Base-by-base conservation (phyloP, 352 stramenopile genomes). In the Globisporangium heterothallicum region DNA sequence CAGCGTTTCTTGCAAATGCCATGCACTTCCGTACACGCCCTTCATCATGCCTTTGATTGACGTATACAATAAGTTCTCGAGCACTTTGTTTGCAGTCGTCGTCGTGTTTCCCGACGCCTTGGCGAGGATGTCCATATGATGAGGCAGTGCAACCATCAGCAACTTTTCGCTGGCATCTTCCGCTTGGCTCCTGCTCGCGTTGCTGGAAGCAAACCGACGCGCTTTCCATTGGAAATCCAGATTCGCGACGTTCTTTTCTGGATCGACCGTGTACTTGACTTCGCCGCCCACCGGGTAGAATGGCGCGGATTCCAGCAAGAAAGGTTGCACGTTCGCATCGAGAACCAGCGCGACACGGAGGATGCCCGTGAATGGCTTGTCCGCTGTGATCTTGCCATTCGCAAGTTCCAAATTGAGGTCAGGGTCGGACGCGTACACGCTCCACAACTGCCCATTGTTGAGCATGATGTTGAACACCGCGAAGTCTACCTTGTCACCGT, bases 41-140 rank as follows among this genome's bases (percentile, higher is more conserved):
- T 66, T 58, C 79, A 92, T 91, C 22, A 87, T 64, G 35, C 78
- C 82, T 9, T 78, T 78, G 51, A 93, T 89, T 49, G 64, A 76
- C 42, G 75, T 86, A 64, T 88, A 90, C 25, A 55, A 66, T 18
- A 91, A 34, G 12, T 67, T 57, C 8, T 67, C 61, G 14, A 83
- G 19, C n/a, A 81, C 46, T 16, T 72, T 69, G 32, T 68, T 64
- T n/a, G 58, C 24, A 4, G 46, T 21, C 10, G 32, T 43, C 16
- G 48, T 6, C 6, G 50, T 52, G 4, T 27, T 51, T 6, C 57
- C 25, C 6, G 30, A 35, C 12, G 69, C 53, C 4, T 64, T 46
- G 32, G 68, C 48, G 42, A 83, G 68, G 40, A 71, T 67, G 12
- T 90, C 75, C 32, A 77, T 66, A 57, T 94, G 84, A 32, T 94